Base-by-base conservation (phyloP, 2,329 filamentous ascomycete species). In the Beauveria sp. region DNA sequence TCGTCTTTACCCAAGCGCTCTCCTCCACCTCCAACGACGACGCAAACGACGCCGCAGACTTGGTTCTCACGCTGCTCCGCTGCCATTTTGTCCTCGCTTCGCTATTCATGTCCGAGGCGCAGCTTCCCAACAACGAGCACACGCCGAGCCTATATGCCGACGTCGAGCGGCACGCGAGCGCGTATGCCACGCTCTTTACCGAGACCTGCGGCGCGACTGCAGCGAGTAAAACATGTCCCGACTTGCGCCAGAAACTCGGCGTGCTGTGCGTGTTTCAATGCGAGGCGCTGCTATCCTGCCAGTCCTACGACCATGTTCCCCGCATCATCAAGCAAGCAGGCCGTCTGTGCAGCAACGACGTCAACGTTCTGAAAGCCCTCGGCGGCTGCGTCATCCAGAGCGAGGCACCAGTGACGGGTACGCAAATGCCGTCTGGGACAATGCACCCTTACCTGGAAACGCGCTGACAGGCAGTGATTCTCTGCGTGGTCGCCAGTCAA, bases 191-290 rank as follows among this genome's bases (percentile, higher is more conserved):
- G 24, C 24, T 53, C n/a, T 34, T 62, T 16, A n/a, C 43, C 20
- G 16, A 30, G 22, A 18, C 1, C 7, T 24, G 50, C 4, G 20
- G 49, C 16, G 12, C 20, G n/a, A 1, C 16, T 5, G 12, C 22
- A 43, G 7, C 28, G 16, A 22, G 14, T 38, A 38, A 6, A 38
- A 6, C 34, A 3, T 47, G 14, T n/a, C 45, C 45, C 1, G 86
- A 90, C 67, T 75, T 91, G 18, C 67, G 77, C 7, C 72, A 75
- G 2, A 93, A 91, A 68, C 76, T 89, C 42, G 80, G 86, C 6
- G 82, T 85, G 2, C 74, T 96, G 20, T 76, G 91, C 8, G 84
- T 88, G 0, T 90, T 93, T 65, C 89, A 95, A 65, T 89, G 96
- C 63, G 92, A 96, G 75, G 88, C 86, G 2, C 85, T 87, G 0